These are phyloP conservation scores for Starmerella tilneyi DNA, from an alignment of 805 yeast species.

Conservation along the genomic window DNA sequence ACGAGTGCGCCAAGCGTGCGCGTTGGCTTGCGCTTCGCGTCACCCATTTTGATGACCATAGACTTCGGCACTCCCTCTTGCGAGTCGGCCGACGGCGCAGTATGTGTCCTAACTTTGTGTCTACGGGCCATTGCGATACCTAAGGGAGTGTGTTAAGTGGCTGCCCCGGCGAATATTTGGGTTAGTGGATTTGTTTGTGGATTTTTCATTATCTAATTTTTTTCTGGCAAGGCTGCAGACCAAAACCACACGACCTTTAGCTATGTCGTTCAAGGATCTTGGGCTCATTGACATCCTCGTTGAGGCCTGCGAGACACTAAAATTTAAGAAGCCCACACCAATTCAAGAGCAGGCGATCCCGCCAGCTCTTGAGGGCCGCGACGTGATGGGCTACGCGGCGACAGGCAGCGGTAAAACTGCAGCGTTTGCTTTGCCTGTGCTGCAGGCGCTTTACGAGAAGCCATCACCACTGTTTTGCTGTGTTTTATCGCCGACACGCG, in stretches of 20 bases:
- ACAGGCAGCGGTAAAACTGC: conserved; percentile 99
- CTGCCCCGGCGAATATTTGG: neutral
- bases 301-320: conserved; percentile 66
- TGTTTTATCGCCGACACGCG: conserved; percentile 67
- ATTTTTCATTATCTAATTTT: conserved; percentile 8
- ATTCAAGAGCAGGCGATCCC: conserved; percentile 89
- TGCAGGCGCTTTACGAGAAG: conserved; percentile 81
- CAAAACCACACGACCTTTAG: no score
- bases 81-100: conserved; percentile 33
- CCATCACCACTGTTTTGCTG: conserved; percentile 83
- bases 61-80: conserved; percentile 81
- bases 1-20: conserved; percentile 78
- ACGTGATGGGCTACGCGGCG: conserved; percentile 91
- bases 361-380: conserved; percentile 79
- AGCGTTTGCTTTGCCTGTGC: conserved; percentile 91
- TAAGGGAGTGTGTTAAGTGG: no score
- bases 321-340: conserved; percentile 78
- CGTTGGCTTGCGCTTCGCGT: conserved; percentile 50
- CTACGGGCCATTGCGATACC: conserved; percentile 27
- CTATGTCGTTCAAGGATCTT: conserved; percentile 29
- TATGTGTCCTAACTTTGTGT: conserved; percentile 83
- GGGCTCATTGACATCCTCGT: conserved; percentile 39
- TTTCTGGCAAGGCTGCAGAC: no score
- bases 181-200: no score
- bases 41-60: conserved; percentile 85